These are phyloP conservation scores for Potentilla sterilis DNA, from an alignment of 306 rosid species.

Conservation along the genomic window DNA sequence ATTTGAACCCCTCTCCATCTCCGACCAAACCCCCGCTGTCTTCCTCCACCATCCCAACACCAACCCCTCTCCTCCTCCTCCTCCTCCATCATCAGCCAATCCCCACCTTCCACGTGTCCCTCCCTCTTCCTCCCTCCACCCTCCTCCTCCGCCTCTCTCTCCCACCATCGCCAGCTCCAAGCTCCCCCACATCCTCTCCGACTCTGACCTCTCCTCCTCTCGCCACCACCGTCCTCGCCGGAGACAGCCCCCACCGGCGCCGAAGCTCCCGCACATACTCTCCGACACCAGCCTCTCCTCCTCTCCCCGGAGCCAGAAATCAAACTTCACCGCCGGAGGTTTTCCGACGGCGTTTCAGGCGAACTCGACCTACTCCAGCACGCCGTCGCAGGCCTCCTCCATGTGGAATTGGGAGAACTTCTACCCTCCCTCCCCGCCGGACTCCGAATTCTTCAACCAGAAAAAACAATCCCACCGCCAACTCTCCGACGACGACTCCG, in stretches of 20 bases:
- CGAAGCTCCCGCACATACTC: constrained; percentile 88
- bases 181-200: constrained; percentile 57
- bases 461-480: constrained; percentile 23
- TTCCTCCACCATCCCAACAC: constrained; percentile 38
- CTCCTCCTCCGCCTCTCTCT: constrained; percentile 37
- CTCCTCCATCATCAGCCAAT: constrained; percentile 14
- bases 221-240: constrained; percentile 43
- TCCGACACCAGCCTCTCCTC: constrained; percentile 74
- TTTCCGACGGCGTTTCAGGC: constrained; percentile 69
- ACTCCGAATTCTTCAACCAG: constrained; percentile 65
- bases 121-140: constrained; percentile 47
- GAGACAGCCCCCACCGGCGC: constrained; percentile 37
- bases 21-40: constrained; percentile 81
- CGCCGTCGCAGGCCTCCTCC: constrained; percentile 93
- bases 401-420: constrained; percentile 97
- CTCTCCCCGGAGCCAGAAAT: constrained; percentile 53
- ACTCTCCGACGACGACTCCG: constrained; percentile 18
- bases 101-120: constrained; percentile 39
- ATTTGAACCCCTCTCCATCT: constrained; percentile 71
- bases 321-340: constrained; percentile 38
- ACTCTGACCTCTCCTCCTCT: constrained; percentile 35
- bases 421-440: constrained; percentile 94
- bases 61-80: constrained; percentile 21
- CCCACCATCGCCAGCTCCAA: constrained; percentile 60
- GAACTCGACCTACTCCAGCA: constrained; percentile 68